Base-by-base conservation (phyloP, 768 basidiomycete species). In the Tephrocybe rancida region DNA sequence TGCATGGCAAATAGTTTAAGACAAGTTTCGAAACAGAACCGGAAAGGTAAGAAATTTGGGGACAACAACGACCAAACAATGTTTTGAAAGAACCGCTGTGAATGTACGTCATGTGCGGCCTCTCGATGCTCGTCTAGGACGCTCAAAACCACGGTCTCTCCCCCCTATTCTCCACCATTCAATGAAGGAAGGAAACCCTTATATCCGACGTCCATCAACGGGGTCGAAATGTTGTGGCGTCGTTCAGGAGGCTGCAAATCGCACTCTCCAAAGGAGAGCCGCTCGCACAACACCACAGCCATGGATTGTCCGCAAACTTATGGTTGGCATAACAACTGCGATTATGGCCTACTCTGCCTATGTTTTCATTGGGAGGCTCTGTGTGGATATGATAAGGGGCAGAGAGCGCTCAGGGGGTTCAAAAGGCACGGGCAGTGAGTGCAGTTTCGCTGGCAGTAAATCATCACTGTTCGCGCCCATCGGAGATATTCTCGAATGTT, bases 291-390 rank as follows among this genome's bases (percentile, higher is more conserved):
- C 72, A 55, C 80, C 83, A 0, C 88, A 88, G 55, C 86, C 90
- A 50, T 92, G 90, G 90, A 70, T 88, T 45, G 75, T 81, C 22
- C 82, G 79, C 67, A 94, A 94, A 73, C 60, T 90, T 30, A 74
- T 85, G 62, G 75, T 93, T 24, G 76, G 70, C 3, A 46, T 94
- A 2, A 79, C 84, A 0, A 14, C 81, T 19, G 86, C 74, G 0
- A 73, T 94, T 52, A 78, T 85, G 55, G 84, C 70, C 1, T 94
- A 92, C 68, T 64, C 85, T 3, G 74, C 69, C 22, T 96, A 95
- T 66, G 92, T 94, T 2, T 92, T 92, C 64, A 78, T 90, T 22
- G 89, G 78, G 0, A 70, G 85, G 49, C 76, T 94, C 6, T 88
- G 86, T 63, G 73, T 84, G 32, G 82, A 85, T 16, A 88, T 90